Evolutionary conservation across 148 eudicot genomes (phyloP).

Genomic region (Rhododendron williamsianum): DNA sequence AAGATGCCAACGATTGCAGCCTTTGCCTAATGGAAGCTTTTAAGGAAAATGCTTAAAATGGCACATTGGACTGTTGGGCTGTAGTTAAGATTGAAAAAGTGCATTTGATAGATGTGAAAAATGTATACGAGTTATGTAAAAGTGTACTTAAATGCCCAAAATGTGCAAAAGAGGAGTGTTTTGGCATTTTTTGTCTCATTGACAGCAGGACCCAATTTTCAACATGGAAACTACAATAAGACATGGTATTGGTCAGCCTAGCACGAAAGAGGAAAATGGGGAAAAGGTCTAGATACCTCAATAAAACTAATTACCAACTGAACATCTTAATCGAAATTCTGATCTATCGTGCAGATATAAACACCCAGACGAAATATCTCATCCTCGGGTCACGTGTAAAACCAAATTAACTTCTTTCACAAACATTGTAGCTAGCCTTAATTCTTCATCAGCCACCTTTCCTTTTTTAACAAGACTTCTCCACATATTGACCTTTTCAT

Average conservation of each 20-base stretch:
- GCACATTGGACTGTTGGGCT: not conserved
- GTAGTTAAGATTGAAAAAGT: not conserved
- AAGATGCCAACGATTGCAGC: not conserved
- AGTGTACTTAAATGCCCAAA: not conserved
- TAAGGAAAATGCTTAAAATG: not conserved
- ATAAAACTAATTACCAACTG: not conserved
- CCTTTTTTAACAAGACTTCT: not conserved
- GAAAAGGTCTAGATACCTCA: not conserved
- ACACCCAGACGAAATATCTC: not conserved
- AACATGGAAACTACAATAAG: not conserved
- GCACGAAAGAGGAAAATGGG: not conserved
- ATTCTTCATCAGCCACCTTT: not conserved
- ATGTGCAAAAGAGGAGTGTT: not conserved
- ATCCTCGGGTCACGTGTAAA: not conserved
- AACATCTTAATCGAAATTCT: not conserved
- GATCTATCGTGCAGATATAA: not conserved
- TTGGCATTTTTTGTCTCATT: not conserved
- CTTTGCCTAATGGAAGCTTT: not conserved
- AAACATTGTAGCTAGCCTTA: not conserved
- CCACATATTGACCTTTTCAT: not conserved
- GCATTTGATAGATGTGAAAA: not conserved
- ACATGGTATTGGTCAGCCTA: not conserved
- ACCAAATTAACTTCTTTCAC: not conserved
- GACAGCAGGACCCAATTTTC: not conserved
- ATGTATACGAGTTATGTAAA: not conserved